A percentile compares a stretch with the other conserved stretches of the same genome.
Evolutionary conservation across 495 filamentous ascomycete species (phyloP).

Genomic region (Evansstolkia leycettana): DNA sequence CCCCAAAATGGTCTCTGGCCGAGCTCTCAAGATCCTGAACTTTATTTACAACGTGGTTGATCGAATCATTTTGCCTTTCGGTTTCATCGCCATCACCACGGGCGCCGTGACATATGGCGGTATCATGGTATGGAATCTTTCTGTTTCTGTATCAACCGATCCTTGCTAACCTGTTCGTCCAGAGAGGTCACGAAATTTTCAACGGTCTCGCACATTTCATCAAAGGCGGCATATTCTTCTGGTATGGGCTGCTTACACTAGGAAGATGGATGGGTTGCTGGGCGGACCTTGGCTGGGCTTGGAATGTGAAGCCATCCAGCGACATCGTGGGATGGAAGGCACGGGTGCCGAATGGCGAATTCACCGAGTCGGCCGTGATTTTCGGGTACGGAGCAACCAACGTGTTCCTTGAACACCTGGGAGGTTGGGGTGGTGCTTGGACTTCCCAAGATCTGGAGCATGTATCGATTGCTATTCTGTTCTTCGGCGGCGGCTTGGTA

Average conservation of each 20-base stretch:
- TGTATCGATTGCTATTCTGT: slow-evolving; percentile 83
- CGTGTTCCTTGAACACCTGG: slow-evolving; percentile 85
- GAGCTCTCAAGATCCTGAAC: slow-evolving; percentile 44
- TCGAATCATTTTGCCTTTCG: slow-evolving; percentile 48
- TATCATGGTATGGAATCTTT: slow-evolving; percentile 45
- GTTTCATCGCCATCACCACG: slow-evolving; percentile 48
- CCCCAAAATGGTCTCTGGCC: slow-evolving; percentile 46
- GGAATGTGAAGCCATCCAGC: slow-evolving; percentile 70
- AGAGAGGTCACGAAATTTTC: slow-evolving; percentile 55
- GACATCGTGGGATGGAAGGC: slow-evolving; percentile 47
- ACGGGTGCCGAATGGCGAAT: slow-evolving; percentile 69
- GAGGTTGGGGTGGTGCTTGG: slow-evolving; percentile 57
- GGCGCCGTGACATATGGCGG: slow-evolving; percentile 61
- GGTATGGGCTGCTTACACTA: slow-evolving; percentile 80
- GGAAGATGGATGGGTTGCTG: slow-evolving; percentile 88
- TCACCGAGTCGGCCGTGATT: slow-evolving; percentile 77
- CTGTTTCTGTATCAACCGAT: not conserved
- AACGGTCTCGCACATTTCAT: slow-evolving; percentile 88
- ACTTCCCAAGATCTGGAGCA: slow-evolving; percentile 78
- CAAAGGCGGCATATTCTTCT: slow-evolving; percentile 96
- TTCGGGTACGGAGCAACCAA: slow-evolving; percentile 83
- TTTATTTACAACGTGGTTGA: slow-evolving; percentile 50
- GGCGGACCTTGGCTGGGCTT: slow-evolving; percentile 87
- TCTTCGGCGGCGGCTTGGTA: slow-evolving; percentile 88
- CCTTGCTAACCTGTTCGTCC: slow-evolving; percentile 2